A percentile compares a stretch with the other conserved stretches of the same genome.
These are phyloP conservation scores for Graphilbum ipis-grandicollis DNA, from an alignment of 2,329 filamentous ascomycete species.

Conservation along the genomic window DNA sequence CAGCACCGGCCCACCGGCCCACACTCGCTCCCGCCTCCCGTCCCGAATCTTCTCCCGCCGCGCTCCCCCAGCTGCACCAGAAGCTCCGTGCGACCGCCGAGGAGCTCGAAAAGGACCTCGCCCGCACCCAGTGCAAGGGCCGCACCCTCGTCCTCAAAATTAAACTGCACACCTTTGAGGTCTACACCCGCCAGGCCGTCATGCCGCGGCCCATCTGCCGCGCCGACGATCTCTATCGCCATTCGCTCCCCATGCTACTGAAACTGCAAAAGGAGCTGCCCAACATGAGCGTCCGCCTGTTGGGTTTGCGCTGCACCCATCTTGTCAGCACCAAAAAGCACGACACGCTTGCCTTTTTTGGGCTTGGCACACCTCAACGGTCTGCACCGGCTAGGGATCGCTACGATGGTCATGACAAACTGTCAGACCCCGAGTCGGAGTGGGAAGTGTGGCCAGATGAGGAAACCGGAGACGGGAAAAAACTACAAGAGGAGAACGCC, in stretches of 20 bases:
- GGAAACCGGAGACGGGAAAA: too few relatives aligned
- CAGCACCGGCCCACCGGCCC: too few relatives aligned
- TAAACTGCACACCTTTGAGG: conserved; percentile 87
- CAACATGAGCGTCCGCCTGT: conserved; percentile 60
- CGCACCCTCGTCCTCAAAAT: conserved; percentile 84
- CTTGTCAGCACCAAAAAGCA: conserved; percentile 72
- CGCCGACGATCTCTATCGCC: conserved; percentile 71
- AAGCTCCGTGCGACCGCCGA: conserved; percentile 70
- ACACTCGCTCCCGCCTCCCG: too few relatives aligned
- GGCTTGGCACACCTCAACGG: conserved; percentile 25
- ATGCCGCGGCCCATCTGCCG: conserved; percentile 53
- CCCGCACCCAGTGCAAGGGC: conserved; percentile 65
- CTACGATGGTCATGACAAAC: conserved; percentile 15
- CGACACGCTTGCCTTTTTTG: conserved; percentile 65
- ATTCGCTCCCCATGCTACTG: conserved; percentile 61
- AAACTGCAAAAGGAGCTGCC: conserved; percentile 77
- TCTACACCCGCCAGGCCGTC: conserved; percentile 66
- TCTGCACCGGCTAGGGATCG: conserved; percentile 7
- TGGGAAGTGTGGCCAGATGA: conserved; percentile 57
- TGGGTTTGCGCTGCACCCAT: conserved; percentile 80
- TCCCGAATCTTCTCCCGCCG: too few relatives aligned
- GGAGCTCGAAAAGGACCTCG: conserved; percentile 74
- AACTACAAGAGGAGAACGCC: too few relatives aligned
- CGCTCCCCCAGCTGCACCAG: conserved; percentile 51
- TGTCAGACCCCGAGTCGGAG: conserved; percentile 27